Percentiles rank a stretch among this genome's conserved stretches.
Evolutionary conservation across 139 green algal species (phyloP).

Genomic region (Chlamydomonas incerta): DNA sequence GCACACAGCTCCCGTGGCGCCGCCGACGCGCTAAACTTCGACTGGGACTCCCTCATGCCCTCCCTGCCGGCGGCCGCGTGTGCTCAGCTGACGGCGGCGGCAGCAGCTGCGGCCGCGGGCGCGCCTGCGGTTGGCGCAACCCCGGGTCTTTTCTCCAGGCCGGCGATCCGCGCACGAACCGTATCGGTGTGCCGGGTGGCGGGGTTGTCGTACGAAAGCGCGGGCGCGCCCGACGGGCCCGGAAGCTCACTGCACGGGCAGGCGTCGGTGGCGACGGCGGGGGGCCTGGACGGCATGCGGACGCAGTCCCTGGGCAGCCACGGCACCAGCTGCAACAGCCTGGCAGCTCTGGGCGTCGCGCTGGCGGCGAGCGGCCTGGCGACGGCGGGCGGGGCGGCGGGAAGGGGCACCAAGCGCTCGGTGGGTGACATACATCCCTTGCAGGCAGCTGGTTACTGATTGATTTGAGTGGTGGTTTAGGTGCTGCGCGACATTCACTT

Average conservation of each 20-base stretch:
- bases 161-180: not conserved
- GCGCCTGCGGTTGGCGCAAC: not conserved
- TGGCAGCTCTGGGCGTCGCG: not conserved
- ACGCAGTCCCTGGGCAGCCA: not conserved
- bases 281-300: not conserved
- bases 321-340: not conserved
- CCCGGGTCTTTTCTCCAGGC: too few species aligned
- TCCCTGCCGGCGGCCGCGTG: slow-evolving; percentile 3
- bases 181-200: slow-evolving; percentile 10
- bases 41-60: slow-evolving; percentile 24
- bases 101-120: not conserved
- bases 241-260: not conserved
- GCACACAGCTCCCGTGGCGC: not conserved
- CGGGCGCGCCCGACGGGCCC: not conserved
- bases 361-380: not conserved
- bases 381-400: too few species aligned
- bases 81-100: not conserved
- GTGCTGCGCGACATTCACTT: too few species aligned
- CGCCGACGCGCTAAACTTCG: slow-evolving; percentile 27
- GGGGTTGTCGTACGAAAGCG: not conserved
- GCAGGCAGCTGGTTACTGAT: too few species aligned
- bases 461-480: too few species aligned
- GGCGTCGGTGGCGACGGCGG: not conserved
- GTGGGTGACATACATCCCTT: too few species aligned
- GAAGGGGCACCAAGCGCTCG: too few species aligned